phyloP scores from a whole-genome alignment of 2,329 filamentous ascomycete genomes.

The Colletotrichum tofieldiae region DNA sequence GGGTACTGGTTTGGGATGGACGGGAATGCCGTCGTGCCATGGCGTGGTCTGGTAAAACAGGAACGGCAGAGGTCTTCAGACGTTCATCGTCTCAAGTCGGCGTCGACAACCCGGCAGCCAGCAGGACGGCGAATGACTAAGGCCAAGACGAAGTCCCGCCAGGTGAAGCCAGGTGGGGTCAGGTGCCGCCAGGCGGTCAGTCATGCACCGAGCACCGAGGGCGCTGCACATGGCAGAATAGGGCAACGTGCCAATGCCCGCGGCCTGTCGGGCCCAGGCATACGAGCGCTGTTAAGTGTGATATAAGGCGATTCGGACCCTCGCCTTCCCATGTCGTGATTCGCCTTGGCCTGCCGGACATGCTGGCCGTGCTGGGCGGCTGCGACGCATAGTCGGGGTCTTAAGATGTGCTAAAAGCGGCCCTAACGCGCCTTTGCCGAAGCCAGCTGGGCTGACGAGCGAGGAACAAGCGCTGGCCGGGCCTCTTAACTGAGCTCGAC shows the following conservation, averaged over 20 bases:
- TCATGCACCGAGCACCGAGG: background rate
- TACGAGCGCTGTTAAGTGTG: background rate
- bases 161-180: background rate
- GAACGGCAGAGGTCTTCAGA: conserved; percentile 37
- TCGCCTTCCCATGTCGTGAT: conserved; percentile 11
- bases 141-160: background rate
- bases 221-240: background rate
- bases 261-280: background rate
- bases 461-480: background rate
- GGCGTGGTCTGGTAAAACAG: conserved; percentile 31
- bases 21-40: conserved; percentile 39
- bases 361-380: conserved; percentile 20
- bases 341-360: conserved; percentile 15
- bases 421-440: conserved; percentile 28
- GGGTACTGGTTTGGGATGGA: conserved; percentile 13
- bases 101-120: conserved; percentile 6
- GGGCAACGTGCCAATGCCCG: background rate
- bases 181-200: background rate
- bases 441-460: conserved; percentile 17
- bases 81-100: conserved; percentile 40
- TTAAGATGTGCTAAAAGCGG: conserved; percentile 34
- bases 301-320: background rate
- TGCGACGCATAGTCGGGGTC: conserved; percentile 36
- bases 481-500: conserved; percentile 17
- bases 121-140: background rate